Conservation (phyloP, 345 rosid species). For the sweet orange (Citrus sinensis) region DVS_A1.0 CM039164.1:26691501-26692000, state of each 20-base stretch:
- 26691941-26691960: too few species aligned
- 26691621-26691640: conserved; percentile 28
- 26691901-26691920: too few species aligned
- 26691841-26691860: conserved; percentile 17
- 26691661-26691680: conserved; percentile 37
- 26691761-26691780: not conserved
- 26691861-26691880: conserved; percentile 18
- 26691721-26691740: conserved; percentile 58
- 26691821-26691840: not conserved
- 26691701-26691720: conserved; percentile 52
- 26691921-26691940: too few species aligned
- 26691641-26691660: conserved; percentile 23
- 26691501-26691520: not conserved
- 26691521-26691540: not conserved
- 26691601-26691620: conserved; percentile 66
- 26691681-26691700: conserved; percentile 44
- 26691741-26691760: conserved; percentile 45
- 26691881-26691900: not conserved
- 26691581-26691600: conserved; percentile 39
- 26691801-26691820: conserved; percentile 14
- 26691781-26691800: conserved; percentile 13
- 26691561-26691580: not conserved
- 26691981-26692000: too few species aligned
- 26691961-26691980: not conserved
- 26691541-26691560: not conserved